Evolutionary conservation across 495 filamentous ascomycete genomes (phyloP).

Genomic region (Trichodelitschia bisporula): DNA sequence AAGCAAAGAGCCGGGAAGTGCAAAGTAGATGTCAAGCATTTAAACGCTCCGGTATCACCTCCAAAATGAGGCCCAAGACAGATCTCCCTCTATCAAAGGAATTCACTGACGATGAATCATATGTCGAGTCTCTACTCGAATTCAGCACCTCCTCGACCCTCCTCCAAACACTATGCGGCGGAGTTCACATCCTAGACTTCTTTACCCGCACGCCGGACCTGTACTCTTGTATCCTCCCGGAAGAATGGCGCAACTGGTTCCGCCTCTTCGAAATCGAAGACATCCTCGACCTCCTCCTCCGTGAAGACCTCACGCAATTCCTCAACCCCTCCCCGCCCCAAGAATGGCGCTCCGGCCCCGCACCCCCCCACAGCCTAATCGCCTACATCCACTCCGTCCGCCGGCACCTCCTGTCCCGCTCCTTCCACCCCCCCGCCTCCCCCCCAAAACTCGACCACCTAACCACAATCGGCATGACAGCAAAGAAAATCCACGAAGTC

Average conservation of each 20-base stretch:
- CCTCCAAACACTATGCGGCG: slow-evolving; percentile 76
- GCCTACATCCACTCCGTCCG: slow-evolving; percentile 55
- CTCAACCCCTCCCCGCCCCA: slow-evolving; percentile 5
- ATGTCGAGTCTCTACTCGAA: slow-evolving; percentile 50
- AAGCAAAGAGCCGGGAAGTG: too few relatives aligned
- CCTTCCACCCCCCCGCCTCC: background rate
- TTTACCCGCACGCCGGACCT: slow-evolving; percentile 65
- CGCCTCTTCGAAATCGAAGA: slow-evolving; percentile 38
- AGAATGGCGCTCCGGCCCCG: slow-evolving; percentile 24
- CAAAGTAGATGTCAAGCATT: too few relatives aligned
- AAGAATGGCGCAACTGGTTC: slow-evolving; percentile 63
- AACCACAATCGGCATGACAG: slow-evolving; percentile 76
- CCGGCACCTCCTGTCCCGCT: slow-evolving; percentile 36
- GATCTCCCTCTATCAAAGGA: slow-evolving; percentile 32
- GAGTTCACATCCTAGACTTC: slow-evolving; percentile 89
- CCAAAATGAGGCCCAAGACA: slow-evolving; percentile 23
- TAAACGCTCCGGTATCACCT: too few relatives aligned
- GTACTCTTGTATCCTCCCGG: slow-evolving; percentile 46
- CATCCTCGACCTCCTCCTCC: slow-evolving; percentile 54
- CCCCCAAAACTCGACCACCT: slow-evolving; percentile 42
- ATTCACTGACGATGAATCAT: slow-evolving; percentile 37
- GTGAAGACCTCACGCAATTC: slow-evolving; percentile 43
- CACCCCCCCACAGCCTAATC: slow-evolving; percentile 40
- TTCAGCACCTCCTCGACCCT: slow-evolving; percentile 51
- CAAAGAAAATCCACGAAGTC: slow-evolving; percentile 88